Evolutionary conservation across 2,329 filamentous ascomycete genomes (phyloP), one percentile per base, ranked within the genome.

Genomic region (Dactylellina sp.): DNA sequence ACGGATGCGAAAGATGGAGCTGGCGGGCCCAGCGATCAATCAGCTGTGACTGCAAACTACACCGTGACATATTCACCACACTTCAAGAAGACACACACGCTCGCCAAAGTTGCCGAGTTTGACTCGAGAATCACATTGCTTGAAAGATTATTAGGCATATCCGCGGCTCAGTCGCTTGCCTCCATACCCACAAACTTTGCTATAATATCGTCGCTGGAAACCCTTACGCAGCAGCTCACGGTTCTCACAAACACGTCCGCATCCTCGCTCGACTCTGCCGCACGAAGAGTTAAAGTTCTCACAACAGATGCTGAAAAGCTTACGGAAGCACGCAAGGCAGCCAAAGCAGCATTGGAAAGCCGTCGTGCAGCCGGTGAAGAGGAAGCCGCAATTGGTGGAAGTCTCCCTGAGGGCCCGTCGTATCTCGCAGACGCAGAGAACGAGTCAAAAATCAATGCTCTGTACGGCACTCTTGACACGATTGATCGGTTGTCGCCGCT

Each of bases 401-500:
- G 39, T 12, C 18, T 74, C 11, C 70, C 70, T 12, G 70, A 74
- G 62, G 80, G 25, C 82, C 86, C 65, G 84, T 89, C 76, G 83
- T 74, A 74, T 40, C 61, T 74, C 14, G 62, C 70, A 16, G 70
- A 74, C 24, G 61, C 85, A 7, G 92, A 96, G 78, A 91, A 96
- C 78, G 86, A 89, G 42, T 86, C 91, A 60, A 97, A 97, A 80
- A 91, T 99, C 80, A 95, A 96, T 76, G 91, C 93, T 0, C 86
- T 99, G 3, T 97, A 97, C 81, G 90, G 91, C 0, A 91, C 92
- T 1, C 84, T 99, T 14, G 90, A 93, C 0, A 95, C 92, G 0
- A 95, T 99, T 70, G 93, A 97, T 81, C 91, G 86, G 65, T 85
- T 99, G 6, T 86, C 92, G 4, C 95, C 95, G 0, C 85, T 97